These are phyloP conservation scores for Coemansia sp. DNA, from an alignment of 192 early-diverging fungal genomes.

Conservation along the genomic window DNA sequence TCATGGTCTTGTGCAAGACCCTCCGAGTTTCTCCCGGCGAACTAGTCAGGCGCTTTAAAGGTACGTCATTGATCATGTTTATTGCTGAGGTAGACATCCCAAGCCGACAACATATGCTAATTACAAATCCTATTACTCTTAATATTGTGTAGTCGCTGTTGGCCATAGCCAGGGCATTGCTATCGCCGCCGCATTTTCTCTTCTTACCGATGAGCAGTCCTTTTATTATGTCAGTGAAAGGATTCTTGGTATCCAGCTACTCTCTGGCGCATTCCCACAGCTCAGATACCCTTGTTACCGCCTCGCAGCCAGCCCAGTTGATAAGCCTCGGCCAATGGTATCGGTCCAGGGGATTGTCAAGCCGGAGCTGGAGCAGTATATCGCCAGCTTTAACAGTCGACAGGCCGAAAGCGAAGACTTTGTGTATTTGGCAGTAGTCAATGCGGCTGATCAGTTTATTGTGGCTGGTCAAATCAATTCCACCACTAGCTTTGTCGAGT, in stretches of 20 bases:
- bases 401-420: background rate
- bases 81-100: background rate
- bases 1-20: conserved; percentile 65
- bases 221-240: conserved; percentile 73
- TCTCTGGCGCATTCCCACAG: conserved; percentile 78
- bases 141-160: conserved; percentile 41
- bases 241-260: conserved; percentile 76
- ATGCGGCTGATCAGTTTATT: conserved; percentile 15
- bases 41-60: conserved; percentile 21
- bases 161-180: conserved; percentile 92
- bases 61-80: conserved; percentile 20
- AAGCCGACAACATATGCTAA: background rate
- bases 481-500: conserved; percentile 2
- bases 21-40: conserved; percentile 54
- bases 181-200: conserved; percentile 75
- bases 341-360: conserved; percentile 10
- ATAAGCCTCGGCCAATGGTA: conserved; percentile 3
- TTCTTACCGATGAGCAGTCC: conserved; percentile 70
- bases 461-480: conserved; percentile 12
- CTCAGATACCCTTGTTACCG: conserved; percentile 36
- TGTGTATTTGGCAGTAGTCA: conserved; percentile 20
- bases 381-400: conserved; percentile 12
- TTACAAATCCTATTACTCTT: background rate
- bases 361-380: background rate
- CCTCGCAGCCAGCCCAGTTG: background rate